Evolutionary conservation across 768 basidiomycete species (phyloP), one percentile per base, ranked within the genome.

Genomic region (Lentinula edodes): DNA sequence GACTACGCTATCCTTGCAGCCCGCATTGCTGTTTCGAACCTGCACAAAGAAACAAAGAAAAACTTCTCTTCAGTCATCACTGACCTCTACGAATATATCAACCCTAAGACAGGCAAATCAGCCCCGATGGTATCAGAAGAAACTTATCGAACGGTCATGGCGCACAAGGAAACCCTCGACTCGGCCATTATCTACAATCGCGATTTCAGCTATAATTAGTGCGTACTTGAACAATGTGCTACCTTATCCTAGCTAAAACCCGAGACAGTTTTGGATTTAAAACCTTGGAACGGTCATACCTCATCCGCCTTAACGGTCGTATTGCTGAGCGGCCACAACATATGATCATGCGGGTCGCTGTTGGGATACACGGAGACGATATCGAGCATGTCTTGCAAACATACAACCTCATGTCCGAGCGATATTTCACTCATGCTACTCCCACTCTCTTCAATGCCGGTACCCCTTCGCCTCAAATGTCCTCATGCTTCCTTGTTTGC

Each of bases 21-120:
- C 20, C 93, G 97, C 62, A 98, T 99, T 58, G 97, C 97, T 60
- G 94, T 99, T 68, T 98, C 96, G 53, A 99, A 98, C 72, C 78
- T 98, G 10, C 97, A 99, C 84, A 98, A 99, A 70, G 96, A 99
- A 77, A 98, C 97, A 16, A 98, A 95, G 79, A 98, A 98, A 81
- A 91, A 78, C 67, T 98, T 99, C 72, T 94, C 93, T 1, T 83
- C 88, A 62, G 96, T 99, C 65, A 83, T 99, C 69, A 86, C 85
- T 62, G 95, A 98, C 71, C 78, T 99, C 41, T 93, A 98, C 72
- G 78, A 84, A 51, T 98, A 95, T 78, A 78, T 98, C 56, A 97
- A 98, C 77, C 96, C 96, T 52, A 98, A 98, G 83, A 99, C 95
- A 66, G 87, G 89, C 46, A 82, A 79, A 51, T 74, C 91, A 0